Evolutionary conservation across 2,329 filamentous ascomycete species (phyloP), one percentile per base, ranked within the genome.

Genomic region (Dothistroma septosporum): DNA sequence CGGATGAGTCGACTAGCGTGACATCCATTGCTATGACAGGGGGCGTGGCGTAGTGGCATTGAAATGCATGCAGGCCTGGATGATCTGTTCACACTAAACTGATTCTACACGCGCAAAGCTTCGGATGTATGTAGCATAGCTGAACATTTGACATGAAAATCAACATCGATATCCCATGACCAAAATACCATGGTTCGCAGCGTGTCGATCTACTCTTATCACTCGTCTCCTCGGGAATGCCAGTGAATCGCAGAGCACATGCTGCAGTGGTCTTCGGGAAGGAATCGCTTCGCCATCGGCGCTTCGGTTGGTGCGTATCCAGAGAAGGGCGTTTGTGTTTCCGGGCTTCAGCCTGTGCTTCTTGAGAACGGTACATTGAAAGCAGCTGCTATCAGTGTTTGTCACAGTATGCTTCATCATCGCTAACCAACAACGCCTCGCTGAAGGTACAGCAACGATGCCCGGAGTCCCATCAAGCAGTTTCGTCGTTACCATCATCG

Each of bases 371-470:
- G 24, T 28, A 28, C 24, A 28, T 28, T 28, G 24, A 2, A 28
- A 28, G 24, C 24, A 28, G 24, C 6, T 28, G 24, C 24, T 28
- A 28, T 28, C 6, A 6, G 24, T 2, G 2, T 28, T 6, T 12
- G 2, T 16, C 35, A 37, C 35, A 7, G 5, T 4, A 37, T 11
- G 14, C 1, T 11, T 37, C 35, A 12, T 10, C 35, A 37, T 12
- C 24, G 31, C 28, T 53, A n/a, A 31, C 52, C 52, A 14, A 31
- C 52, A 41, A 41, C 52, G 52, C 52, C 52, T 37, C 24, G 52
- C 52, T 32, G 52, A 32, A 54, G 41, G 16, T 12, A 28, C 22
- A 28, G 48, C 41, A 44, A 14, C 6, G 41, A 9, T n/a, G n/a
- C 14, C 41, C 19, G n/a, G 2, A 44, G 41, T 8, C 41, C 16